Evolutionary conservation across 2,329 filamentous ascomycete genomes (phyloP).

Genomic region (Chaetomium sp.): DNA sequence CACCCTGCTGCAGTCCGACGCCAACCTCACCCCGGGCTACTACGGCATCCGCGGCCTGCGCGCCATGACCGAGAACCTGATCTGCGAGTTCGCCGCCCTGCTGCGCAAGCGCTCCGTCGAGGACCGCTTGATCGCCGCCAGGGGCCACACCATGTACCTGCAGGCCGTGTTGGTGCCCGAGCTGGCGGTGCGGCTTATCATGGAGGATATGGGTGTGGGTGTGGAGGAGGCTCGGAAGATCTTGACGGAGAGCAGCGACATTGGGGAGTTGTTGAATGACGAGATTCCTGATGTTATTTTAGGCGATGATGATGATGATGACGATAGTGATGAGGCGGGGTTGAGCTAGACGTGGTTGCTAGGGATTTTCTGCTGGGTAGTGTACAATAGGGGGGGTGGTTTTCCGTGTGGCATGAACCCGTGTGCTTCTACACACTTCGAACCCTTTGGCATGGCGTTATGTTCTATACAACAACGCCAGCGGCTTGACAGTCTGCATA

Average conservation of each 20-base stretch:
- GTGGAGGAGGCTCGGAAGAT: constrained; percentile 54
- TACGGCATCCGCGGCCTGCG: constrained; percentile 77
- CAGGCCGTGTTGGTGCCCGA: constrained; percentile 80
- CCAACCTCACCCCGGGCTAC: constrained; percentile 72
- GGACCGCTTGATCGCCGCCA: constrained; percentile 66
- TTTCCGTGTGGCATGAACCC: neutral
- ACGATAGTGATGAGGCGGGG: constrained; percentile 22
- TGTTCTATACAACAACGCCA: neutral
- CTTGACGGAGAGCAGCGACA: constrained; percentile 64
- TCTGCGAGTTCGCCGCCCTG: constrained; percentile 59
- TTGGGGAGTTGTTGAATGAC: constrained; percentile 70
- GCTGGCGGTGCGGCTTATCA: constrained; percentile 56
- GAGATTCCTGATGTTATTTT: constrained; percentile 58
- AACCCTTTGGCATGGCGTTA: neutral
- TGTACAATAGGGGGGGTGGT: neutral
- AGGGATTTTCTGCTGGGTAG: neutral
- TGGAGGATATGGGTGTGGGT: constrained; percentile 56
- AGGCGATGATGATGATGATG: constrained; percentile 17
- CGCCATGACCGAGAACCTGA: constrained; percentile 70
- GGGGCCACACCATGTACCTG: constrained; percentile 69
- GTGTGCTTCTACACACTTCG: neutral
- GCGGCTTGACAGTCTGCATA: neutral
- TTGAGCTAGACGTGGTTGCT: neutral
- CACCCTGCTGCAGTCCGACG: constrained; percentile 60
- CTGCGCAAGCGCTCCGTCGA: constrained; percentile 64